phyloP scores from a whole-genome alignment of 1,284 basidiomycete species.

The Ganoderma lucidum region DNA sequence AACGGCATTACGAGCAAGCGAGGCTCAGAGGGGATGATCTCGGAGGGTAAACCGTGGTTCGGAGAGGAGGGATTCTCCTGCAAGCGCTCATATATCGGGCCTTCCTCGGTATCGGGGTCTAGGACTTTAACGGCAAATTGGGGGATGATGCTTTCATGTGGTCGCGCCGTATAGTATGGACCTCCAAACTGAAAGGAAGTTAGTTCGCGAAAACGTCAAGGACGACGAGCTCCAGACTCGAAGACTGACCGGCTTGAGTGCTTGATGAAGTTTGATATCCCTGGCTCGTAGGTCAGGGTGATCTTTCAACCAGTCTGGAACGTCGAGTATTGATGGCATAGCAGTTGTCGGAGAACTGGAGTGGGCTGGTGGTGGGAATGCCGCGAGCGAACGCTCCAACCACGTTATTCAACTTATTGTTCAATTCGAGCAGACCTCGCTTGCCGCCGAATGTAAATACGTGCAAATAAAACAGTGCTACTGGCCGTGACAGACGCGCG shows the following conservation, averaged over 20 bases:
- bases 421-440: too few relatives aligned
- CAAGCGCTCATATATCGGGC: background rate
- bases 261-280: background rate
- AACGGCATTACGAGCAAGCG: background rate
- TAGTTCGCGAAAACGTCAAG: background rate
- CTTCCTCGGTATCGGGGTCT: background rate
- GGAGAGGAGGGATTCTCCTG: background rate
- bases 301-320: constrained; percentile 9
- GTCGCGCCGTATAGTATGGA: background rate
- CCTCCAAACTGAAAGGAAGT: background rate
- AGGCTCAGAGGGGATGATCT: background rate
- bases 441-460: too few relatives aligned
- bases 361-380: too few relatives aligned
- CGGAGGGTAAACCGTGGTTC: background rate
- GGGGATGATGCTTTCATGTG: background rate
- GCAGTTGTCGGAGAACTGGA: background rate
- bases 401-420: too few relatives aligned
- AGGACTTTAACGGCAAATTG: background rate
- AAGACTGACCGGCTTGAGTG: background rate
- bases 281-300: background rate
- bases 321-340: background rate
- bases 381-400: too few relatives aligned
- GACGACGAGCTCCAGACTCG: background rate
- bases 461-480: too few relatives aligned
- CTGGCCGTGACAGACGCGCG: too few relatives aligned